Conservation (phyloP, 129 eudicot genomes). For the Tanacetum coccineum region DNA sequence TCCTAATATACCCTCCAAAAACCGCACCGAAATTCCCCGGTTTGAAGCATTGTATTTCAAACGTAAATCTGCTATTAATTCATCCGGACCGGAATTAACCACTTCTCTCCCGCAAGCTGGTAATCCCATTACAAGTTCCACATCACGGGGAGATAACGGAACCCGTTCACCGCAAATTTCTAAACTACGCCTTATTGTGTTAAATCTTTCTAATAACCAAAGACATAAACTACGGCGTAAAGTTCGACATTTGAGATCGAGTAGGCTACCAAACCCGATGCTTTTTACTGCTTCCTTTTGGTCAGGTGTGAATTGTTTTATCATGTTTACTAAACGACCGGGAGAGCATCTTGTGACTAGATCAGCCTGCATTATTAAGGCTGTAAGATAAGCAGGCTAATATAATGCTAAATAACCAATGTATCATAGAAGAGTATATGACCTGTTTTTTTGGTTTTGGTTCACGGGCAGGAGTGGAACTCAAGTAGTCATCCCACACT, state of each 20-base stretch:
- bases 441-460: conserved; percentile 79
- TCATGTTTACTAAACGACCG: conserved; percentile 69
- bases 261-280: conserved; percentile 80
- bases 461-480: conserved; percentile 60
- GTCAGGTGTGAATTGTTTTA: conserved; percentile 61
- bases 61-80: conserved; percentile 55
- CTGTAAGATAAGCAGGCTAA: conserved; percentile 3
- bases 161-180: conserved; percentile 73
- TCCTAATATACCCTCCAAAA: conserved; percentile 62
- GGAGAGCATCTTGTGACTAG: conserved; percentile 86
- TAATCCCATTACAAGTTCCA: conserved; percentile 83
- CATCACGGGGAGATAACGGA: conserved; percentile 68
- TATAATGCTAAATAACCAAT: neutral
- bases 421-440: neutral
- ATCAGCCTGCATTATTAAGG: conserved; percentile 47
- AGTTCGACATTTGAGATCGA: conserved; percentile 75
- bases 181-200: conserved; percentile 64
- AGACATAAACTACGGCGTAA: conserved; percentile 71
- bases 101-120: conserved; percentile 79
- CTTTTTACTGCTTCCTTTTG: conserved; percentile 66
- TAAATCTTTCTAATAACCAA: conserved; percentile 74
- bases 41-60: conserved; percentile 68
- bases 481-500: conserved; percentile 84
- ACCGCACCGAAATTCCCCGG: conserved; percentile 72
- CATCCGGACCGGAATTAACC: conserved; percentile 74